Percentiles rank a stretch among this genome's conserved stretches.
These are phyloP conservation scores for Colletotrichum sp. DNA, from an alignment of 2,329 filamentous ascomycete species.

Conservation along the genomic window DNA sequence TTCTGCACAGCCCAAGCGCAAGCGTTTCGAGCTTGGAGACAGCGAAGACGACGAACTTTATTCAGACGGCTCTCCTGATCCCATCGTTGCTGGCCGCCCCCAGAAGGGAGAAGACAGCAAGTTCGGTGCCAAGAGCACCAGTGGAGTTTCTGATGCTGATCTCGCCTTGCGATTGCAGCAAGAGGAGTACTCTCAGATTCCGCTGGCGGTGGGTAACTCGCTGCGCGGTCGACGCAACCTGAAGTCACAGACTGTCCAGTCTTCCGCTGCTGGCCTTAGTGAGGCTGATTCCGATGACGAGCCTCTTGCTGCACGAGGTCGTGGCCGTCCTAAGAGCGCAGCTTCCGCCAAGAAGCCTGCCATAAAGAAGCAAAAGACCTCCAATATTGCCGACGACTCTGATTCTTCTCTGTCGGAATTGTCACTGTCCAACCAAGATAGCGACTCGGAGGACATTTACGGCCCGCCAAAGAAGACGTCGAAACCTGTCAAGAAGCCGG, in stretches of 20 bases:
- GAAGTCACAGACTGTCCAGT: neutral
- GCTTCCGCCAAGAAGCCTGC: conserved; percentile 25
- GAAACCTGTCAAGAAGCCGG: neutral
- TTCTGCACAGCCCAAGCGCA: conserved; percentile 34
- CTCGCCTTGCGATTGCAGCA: conserved; percentile 38
- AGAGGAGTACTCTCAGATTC: conserved; percentile 32
- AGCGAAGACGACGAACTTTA: conserved; percentile 42
- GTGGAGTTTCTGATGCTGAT: conserved; percentile 28
- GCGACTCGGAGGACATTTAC: neutral
- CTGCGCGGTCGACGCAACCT: neutral
- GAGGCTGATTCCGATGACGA: conserved; percentile 11
- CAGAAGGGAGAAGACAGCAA: conserved; percentile 37
- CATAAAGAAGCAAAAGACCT: conserved; percentile 14
- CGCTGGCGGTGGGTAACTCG: neutral
- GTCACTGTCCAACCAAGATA: neutral
- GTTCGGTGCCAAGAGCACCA: neutral
- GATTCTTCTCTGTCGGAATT: conserved; percentile 21
- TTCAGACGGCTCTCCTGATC: conserved; percentile 28
- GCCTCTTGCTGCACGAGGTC: neutral
- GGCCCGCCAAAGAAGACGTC: neutral
- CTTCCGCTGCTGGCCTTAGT: neutral
- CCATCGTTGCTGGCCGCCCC: conserved; percentile 36
- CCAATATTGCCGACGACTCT: neutral
- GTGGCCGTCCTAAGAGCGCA: conserved; percentile 33
- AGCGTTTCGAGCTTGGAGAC: conserved; percentile 48